phyloP scores from a whole-genome alignment of 2,329 filamentous ascomycete genomes.

The Pseudogymnoascus sp. region DNA sequence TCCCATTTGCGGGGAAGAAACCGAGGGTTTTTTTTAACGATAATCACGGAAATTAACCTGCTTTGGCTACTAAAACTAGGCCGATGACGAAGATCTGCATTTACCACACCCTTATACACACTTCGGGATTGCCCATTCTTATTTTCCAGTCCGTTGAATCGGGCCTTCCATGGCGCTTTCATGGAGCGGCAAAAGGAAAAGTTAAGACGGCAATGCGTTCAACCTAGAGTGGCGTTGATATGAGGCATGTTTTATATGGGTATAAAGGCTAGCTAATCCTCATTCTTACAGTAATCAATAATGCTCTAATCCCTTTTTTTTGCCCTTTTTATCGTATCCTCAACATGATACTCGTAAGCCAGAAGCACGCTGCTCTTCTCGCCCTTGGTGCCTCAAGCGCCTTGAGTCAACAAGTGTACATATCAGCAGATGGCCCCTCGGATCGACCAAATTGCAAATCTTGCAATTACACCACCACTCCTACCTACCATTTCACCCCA shows the following conservation, averaged over 20 bases:
- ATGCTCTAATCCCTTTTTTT: neutral
- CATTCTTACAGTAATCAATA: neutral
- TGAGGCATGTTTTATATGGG: neutral
- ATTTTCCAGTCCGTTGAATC: neutral
- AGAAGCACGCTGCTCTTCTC: neutral
- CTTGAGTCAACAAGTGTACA: conserved; percentile 28
- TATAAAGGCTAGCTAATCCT: neutral
- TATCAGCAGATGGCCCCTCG: conserved; percentile 24
- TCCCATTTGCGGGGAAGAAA: neutral
- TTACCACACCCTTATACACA: neutral
- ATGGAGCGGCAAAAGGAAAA: neutral
- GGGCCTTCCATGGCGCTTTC: neutral
- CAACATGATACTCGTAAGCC: neutral
- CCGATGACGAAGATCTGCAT: neutral
- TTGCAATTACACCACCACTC: conserved; percentile 19
- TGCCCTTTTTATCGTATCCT: neutral
- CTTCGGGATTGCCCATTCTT: neutral
- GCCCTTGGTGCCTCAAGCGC: neutral
- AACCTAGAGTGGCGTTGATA: neutral
- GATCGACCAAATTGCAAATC: conserved; percentile 26
- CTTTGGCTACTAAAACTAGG: neutral
- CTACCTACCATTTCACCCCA: conserved; percentile 23
- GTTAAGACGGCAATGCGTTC: neutral
- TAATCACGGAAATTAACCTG: neutral
- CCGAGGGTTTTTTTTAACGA: neutral